Base-by-base conservation (phyloP, 83 land plant genomes). In the Isoetes engelmannii region DNA sequence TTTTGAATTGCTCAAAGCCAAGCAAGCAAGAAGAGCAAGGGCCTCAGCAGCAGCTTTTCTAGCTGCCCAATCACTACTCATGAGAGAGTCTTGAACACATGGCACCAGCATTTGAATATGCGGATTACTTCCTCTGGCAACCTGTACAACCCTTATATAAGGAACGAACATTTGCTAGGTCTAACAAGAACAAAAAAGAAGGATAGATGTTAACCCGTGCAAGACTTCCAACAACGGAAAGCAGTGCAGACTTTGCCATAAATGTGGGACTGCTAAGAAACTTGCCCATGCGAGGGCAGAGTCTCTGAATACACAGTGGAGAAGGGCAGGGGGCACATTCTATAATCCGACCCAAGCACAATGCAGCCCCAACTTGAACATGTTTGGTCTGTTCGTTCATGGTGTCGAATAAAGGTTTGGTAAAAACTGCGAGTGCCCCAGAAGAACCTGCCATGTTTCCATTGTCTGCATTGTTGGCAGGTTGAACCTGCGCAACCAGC, bases 21-120 rank as follows among this genome's bases (percentile, higher is more conserved):
- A 17, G 20, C 62, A 12, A 0, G 84, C 89, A 53, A 87, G 43
- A 42, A 64, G 68, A 49, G 59, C 69, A 37, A 87, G 61, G 19
- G 74, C 69, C 69, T 87, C 91, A 1, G 84, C 85, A 7, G 91
- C 82, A 28, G 90, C 88, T 74, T 85, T 87, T 70, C 90, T 79
- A 47, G 83, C 77, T 5, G 84, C 81, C 90, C 91, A 87, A 69
- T 87, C 89, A 4, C 76, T 81, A 57, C 84, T 75, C 43, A 73
- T 69, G 72, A 85, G 61, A 17, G 67, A 72, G 49, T 85, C 91
- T 6, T 78, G 74, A 7, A 69, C 48, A 17, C 72, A 62, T 4
- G 82, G 78, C 10, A 85, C 75, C 50, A 87, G 42, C 45, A 63
- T 43, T 7, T 58, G 56, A 42, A 75, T 51, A 49, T 47, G 37